A percentile compares a stretch with the other conserved stretches of the same genome.
These are phyloP conservation scores for Fusarium kyushuense DNA, from an alignment of 2,329 filamentous ascomycete species.

Conservation along the genomic window DNA sequence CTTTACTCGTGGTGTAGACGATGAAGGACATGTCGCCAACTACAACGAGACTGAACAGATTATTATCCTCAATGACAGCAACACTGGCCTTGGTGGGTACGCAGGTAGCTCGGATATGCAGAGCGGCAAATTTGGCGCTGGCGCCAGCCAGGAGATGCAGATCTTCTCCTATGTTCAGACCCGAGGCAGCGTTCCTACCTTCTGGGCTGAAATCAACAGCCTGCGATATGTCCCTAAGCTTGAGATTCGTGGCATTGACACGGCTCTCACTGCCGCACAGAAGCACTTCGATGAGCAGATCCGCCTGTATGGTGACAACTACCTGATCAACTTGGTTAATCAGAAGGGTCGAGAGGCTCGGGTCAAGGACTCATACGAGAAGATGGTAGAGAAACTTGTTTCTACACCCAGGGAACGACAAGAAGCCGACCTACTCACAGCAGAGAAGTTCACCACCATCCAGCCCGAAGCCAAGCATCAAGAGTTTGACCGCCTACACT, in stretches of 20 bases:
- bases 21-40: conserved; percentile 95
- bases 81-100: conserved; percentile 81
- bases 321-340: conserved; percentile 96
- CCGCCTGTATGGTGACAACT: conserved; percentile 92
- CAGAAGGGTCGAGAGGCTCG: conserved; percentile 90
- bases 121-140: conserved; percentile 73
- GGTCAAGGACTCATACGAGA: conserved; percentile 94
- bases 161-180: conserved; percentile 96
- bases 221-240: conserved; percentile 92
- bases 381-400: conserved; percentile 83
- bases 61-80: conserved; percentile 86
- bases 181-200: conserved; percentile 93
- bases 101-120: conserved; percentile 81
- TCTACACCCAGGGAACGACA: conserved; percentile 74
- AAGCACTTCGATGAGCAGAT: conserved; percentile 97
- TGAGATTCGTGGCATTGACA: conserved; percentile 86
- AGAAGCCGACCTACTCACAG: conserved; percentile 73
- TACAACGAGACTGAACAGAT: conserved; percentile 99
- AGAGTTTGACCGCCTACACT: conserved; percentile 87
- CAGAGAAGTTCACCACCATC: conserved; percentile 85
- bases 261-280: conserved; percentile 80
- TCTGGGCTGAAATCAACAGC: conserved; percentile 96
- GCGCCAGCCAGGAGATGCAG: conserved; percentile 79
- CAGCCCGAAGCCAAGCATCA: conserved; percentile 71
- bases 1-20: conserved; percentile 93